phyloP scores from a whole-genome alignment of 2,329 filamentous ascomycete species.

The Penicillium glabrum region DNA sequence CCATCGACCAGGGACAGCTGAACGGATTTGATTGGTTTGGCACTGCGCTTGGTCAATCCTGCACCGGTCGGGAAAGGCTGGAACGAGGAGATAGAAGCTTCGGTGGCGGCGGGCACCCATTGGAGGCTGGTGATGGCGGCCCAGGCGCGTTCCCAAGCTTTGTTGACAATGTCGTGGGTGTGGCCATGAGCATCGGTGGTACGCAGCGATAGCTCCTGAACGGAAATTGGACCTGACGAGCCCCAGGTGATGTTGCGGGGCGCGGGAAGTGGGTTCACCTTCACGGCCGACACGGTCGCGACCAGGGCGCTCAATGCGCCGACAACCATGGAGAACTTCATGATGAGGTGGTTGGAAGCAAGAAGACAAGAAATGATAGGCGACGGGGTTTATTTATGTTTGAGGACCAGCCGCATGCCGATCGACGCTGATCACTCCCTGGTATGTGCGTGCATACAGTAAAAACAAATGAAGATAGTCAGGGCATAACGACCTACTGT shows the following conservation, averaged over 20 bases:
- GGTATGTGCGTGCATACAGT: constrained; percentile 9
- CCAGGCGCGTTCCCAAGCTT: constrained; percentile 54
- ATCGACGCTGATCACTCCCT: constrained; percentile 17
- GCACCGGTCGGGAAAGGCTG: constrained; percentile 52
- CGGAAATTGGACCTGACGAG: constrained; percentile 48
- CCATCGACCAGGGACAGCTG: constrained; percentile 49
- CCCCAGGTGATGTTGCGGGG: constrained; percentile 56
- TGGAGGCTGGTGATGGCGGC: constrained; percentile 49
- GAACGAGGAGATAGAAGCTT: constrained; percentile 53
- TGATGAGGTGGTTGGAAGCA: constrained; percentile 14
- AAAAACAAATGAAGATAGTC: background rate
- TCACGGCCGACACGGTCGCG: constrained; percentile 44
- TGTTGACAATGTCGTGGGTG: constrained; percentile 36
- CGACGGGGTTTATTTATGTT: constrained; percentile 16
- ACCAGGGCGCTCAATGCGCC: constrained; percentile 35
- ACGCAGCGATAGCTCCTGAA: constrained; percentile 42
- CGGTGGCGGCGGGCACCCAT: constrained; percentile 56
- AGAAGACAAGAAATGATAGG: background rate
- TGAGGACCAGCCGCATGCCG: constrained; percentile 5
- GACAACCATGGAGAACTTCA: constrained; percentile 29
- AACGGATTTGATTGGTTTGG: constrained; percentile 41
- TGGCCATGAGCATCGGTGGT: constrained; percentile 29
- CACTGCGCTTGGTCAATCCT: constrained; percentile 30
- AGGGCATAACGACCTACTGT: background rate
- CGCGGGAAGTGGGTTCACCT: constrained; percentile 56